These are phyloP conservation scores for Pythium dissotocum DNA, from an alignment of 352 stramenopile genomes.

Conservation along the genomic window DNA sequence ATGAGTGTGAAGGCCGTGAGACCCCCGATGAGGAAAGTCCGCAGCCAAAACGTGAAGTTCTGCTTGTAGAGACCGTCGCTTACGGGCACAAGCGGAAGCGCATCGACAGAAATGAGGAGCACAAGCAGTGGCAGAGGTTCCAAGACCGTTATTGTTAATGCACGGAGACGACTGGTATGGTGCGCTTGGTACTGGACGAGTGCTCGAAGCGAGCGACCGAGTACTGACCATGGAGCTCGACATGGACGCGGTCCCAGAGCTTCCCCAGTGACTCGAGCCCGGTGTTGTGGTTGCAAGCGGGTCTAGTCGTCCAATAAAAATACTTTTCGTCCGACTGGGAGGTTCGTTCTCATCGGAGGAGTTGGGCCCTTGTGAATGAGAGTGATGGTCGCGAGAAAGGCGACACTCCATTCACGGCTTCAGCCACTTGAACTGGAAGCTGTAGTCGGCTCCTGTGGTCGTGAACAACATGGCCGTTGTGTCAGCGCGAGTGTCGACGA, in stretches of 20 bases:
- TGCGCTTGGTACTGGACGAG: neutral
- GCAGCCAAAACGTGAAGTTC: neutral
- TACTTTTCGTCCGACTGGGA: no score
- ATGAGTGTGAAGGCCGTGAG: neutral
- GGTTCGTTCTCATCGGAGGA: no score
- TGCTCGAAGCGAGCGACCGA: neutral
- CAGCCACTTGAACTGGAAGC: no score
- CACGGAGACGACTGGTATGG: neutral
- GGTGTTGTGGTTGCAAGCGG: no score
- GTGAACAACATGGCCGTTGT: no score
- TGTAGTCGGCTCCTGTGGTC: no score
- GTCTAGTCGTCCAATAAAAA: no score
- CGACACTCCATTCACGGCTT: no score
- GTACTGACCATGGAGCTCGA: slow-evolving; percentile 2
- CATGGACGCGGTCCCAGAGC: neutral
- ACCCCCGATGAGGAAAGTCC: neutral
- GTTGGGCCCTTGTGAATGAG: no score
- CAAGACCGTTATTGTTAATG: neutral
- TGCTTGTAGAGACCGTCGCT: neutral
- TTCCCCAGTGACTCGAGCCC: no score
- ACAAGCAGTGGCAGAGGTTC: neutral
- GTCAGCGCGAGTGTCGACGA: no score
- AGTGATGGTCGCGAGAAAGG: no score
- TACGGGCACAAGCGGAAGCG: neutral
- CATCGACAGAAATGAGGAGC: neutral